These are phyloP conservation scores for Bacidia rubella DNA, from an alignment of 495 filamentous ascomycete genomes.

Conservation along the genomic window DNA sequence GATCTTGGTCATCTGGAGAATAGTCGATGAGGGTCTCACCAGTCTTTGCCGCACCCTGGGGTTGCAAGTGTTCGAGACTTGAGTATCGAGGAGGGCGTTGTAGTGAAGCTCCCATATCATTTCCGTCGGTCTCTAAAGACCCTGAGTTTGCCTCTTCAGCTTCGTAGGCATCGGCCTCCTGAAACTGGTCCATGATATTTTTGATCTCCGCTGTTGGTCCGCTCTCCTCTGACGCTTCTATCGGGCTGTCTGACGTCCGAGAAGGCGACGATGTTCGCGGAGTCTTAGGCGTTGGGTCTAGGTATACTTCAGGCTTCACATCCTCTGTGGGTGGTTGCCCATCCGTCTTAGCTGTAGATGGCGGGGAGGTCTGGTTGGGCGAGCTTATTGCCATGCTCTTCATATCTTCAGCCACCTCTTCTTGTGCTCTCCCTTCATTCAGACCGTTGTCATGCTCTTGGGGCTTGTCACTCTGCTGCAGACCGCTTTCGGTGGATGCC, in stretches of 20 bases:
- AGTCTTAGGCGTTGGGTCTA: conserved; percentile 51
- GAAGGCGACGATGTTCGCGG: conserved; percentile 35
- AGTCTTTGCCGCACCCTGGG: background rate
- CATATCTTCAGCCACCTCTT: background rate
- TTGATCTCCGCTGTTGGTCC: conserved; percentile 78
- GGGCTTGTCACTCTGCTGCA: too few species aligned
- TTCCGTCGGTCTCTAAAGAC: conserved; percentile 58
- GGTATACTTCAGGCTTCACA: conserved; percentile 31
- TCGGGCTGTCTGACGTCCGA: conserved; percentile 29
- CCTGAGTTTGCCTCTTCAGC: conserved; percentile 60
- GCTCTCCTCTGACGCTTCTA: conserved; percentile 32
- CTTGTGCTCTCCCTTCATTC: too few species aligned
- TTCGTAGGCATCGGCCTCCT: conserved; percentile 47
- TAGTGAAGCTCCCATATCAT: conserved; percentile 44
- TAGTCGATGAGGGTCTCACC: too few species aligned
- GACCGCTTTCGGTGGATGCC: too few species aligned
- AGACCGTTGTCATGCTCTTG: too few species aligned
- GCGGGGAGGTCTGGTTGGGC: background rate
- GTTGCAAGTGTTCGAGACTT: conserved; percentile 60
- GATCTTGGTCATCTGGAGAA: background rate
- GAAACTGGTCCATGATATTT: conserved; percentile 83
- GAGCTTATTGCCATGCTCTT: background rate
- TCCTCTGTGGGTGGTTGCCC: background rate
- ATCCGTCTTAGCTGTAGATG: background rate
- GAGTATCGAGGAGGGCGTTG: conserved; percentile 73